These are phyloP conservation scores for Malus orientalis DNA, from an alignment of 306 rosid species.

Conservation along the genomic window DNA sequence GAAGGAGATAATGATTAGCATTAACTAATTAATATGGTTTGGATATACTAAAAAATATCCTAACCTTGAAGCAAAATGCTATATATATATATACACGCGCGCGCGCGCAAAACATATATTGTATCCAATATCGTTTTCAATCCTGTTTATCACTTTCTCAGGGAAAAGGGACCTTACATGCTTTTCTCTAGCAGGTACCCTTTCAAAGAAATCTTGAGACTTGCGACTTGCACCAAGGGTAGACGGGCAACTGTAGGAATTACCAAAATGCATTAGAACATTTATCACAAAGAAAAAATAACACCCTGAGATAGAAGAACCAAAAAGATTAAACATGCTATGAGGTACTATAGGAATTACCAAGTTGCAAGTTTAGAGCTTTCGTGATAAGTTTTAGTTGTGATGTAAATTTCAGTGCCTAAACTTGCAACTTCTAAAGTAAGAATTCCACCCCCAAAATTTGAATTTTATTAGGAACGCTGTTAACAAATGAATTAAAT, in stretches of 20 bases:
- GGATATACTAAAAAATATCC: no score
- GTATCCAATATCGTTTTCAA: conserved; percentile 86
- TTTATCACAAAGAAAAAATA: conserved; percentile 11
- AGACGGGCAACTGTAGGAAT: conserved; percentile 82
- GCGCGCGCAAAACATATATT: conserved; percentile 16
- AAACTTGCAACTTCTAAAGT: no score
- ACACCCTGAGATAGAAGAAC: neutral
- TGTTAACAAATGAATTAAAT: no score
- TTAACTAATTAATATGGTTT: no score
- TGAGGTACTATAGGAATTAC: neutral
- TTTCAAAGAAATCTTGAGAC: conserved; percentile 92
- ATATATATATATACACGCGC: no score
- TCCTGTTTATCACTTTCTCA: conserved; percentile 64
- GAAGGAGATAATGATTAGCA: no score
- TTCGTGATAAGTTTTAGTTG: no score
- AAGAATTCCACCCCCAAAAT: no score
- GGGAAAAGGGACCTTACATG: conserved; percentile 66
- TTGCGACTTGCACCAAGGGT: conserved; percentile 93
- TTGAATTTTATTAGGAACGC: no score
- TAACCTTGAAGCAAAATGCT: no score
- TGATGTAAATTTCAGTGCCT: no score
- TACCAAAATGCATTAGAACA: conserved; percentile 11
- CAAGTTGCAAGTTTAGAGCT: no score
- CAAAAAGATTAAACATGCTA: neutral
- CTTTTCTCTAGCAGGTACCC: conserved; percentile 87